Conservation (phyloP, 257 asterid genomes). For the Verbena officinalis region DNA sequence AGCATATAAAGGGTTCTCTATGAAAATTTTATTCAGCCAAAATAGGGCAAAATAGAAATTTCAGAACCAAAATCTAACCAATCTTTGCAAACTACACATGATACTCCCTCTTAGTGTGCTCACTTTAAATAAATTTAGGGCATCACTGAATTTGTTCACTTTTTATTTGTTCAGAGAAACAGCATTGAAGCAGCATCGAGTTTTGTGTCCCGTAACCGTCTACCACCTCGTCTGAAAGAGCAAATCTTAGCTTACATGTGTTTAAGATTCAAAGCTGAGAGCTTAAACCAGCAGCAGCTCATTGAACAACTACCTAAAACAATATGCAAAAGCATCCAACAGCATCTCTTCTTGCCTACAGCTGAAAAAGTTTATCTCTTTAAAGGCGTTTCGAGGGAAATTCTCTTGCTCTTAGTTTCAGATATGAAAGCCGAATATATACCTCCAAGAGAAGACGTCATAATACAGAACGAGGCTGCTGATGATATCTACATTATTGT, state of each 20-base stretch:
- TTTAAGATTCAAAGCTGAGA: slow-evolving; percentile 82
- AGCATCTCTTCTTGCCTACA: slow-evolving; percentile 76
- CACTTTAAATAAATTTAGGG: too few species aligned
- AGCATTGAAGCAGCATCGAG: slow-evolving; percentile 88
- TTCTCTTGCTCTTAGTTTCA: slow-evolving; percentile 66
- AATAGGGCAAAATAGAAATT: too few species aligned
- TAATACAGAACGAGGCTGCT: slow-evolving; percentile 75
- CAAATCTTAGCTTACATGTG: slow-evolving; percentile 93
- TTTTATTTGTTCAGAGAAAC: slow-evolving; percentile 52
- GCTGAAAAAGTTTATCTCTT: slow-evolving; percentile 78
- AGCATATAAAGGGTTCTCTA: too few species aligned
- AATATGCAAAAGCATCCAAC: slow-evolving; percentile 71
- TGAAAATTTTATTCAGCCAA: too few species aligned
- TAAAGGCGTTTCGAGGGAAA: slow-evolving; percentile 69
- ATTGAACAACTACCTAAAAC: slow-evolving; percentile 87
- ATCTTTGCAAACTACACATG: too few species aligned
- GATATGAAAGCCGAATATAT: slow-evolving; percentile 86
- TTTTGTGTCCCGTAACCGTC: slow-evolving; percentile 69
- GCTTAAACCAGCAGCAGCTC: slow-evolving; percentile 80
- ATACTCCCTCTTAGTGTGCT: too few species aligned
- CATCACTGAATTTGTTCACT: not conserved
- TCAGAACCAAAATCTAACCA: too few species aligned
- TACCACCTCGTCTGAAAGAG: slow-evolving; percentile 80
- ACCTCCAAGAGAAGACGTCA: slow-evolving; percentile 94
- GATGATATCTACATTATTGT: slow-evolving; percentile 87